Conservation (phyloP, 140 eudicot species). For the Erigeron philadelphicus region DNA sequence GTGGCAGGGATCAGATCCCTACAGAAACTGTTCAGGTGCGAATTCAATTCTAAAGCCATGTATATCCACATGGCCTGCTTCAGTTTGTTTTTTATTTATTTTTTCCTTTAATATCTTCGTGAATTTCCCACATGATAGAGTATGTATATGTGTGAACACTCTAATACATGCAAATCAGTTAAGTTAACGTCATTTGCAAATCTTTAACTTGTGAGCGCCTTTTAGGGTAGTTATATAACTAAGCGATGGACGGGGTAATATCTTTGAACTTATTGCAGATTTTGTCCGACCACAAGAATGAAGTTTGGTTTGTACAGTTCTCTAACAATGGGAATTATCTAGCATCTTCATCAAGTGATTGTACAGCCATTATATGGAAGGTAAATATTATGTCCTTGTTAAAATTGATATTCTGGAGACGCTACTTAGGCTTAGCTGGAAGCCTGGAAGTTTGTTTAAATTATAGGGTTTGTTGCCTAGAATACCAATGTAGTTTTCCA, state of each 20-base stretch:
- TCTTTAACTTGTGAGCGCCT: background rate
- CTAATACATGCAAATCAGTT: background rate
- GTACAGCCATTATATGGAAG: conserved; percentile 95
- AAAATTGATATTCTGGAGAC: conserved; percentile 20
- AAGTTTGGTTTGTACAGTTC: conserved; percentile 96
- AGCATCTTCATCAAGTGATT: conserved; percentile 92
- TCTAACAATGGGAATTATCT: conserved; percentile 73
- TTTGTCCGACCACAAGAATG: conserved; percentile 68
- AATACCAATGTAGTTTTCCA: too few relatives aligned
- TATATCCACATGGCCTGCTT: background rate
- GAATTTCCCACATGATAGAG: conserved; percentile 1
- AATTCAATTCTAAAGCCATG: conserved; percentile 9
- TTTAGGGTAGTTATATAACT: background rate
- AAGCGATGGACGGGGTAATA: conserved; percentile 10
- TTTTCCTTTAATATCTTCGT: too few relatives aligned
- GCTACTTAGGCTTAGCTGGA: background rate
- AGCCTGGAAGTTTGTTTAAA: too few relatives aligned
- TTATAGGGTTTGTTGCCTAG: too few relatives aligned
- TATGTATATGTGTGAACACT: background rate
- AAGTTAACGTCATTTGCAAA: background rate
- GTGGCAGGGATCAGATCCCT: conserved; percentile 74
- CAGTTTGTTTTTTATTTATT: background rate
- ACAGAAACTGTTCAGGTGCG: conserved; percentile 83
- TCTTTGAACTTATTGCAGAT: conserved; percentile 45
- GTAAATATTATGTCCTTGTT: conserved; percentile 31